Base-by-base conservation (phyloP, 2,329 filamentous ascomycete species). In the Intubia oerlemansii region DNA sequence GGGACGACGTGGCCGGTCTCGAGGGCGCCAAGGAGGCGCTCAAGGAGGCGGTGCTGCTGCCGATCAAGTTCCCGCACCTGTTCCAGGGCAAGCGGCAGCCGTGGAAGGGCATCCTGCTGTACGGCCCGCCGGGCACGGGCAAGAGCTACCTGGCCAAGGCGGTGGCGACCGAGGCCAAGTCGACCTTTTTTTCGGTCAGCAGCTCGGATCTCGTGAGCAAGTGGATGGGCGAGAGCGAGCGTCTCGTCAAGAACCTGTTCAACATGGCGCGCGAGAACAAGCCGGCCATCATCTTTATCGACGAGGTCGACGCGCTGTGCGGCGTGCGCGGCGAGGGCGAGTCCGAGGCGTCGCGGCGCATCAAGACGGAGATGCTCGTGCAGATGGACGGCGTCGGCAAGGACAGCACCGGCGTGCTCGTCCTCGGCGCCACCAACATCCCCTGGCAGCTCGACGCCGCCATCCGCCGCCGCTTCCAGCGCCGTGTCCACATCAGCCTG, bases 151-250 rank as follows among this genome's bases (percentile, higher is more conserved):
- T 98, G 30, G 88, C 88, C 36, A 98, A 95, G 52, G 88, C 88
- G 3, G 85, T 98, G 28, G 88, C 88, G 30, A 98, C 88, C 12
- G 88, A 98, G 53, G 88, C 88, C 34, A 95, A 98, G 52, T 93
- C 84, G 52, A 95, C 88, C 4, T 98, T 98, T 49, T 98, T 98
- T 64, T 93, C 82, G 45, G 85, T 98, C 39, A 91, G 80, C 54
- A 91, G 80, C 61, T 91, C 81, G 46, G 88, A 98, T 49, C 52
- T 98, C 51, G 88, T 98, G 35, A 92, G 81, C 50, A 98, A 98
- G 49, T 98, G 88, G 88, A 98, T 98, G 88, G 88, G 88, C 57
- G 88, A 98, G 54, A 90, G 79, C 60, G 88, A 98, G 68, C 70
- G 82, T 80, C 65, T 98, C 41, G 88, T 98, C 32, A 95, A 95